Evolutionary conservation across 768 basidiomycete genomes (phyloP), one percentile per base, ranked within the genome.

Genomic region (Rubroboletus satanas): DNA sequence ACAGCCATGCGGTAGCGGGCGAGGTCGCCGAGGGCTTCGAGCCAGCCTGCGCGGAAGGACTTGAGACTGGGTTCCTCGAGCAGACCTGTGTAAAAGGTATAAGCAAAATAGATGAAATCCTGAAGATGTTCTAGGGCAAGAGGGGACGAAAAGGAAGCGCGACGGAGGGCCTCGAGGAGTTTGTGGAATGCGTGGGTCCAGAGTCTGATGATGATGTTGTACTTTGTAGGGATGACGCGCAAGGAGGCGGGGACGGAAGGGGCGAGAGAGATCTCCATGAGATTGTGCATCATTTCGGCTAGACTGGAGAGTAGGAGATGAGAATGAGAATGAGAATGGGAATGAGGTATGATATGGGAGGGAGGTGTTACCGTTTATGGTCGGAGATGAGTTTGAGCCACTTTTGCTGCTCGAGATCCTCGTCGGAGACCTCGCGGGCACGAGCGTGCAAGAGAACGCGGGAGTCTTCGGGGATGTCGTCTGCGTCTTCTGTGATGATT

Each of bases 11-110:
- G 83, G 70, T 98, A 98, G 35, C 95, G 80, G 0, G 97, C 93
- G 31, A 99, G 80, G 71, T 99, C 97, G 23, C 97, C 97, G 15
- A 99, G 84, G 4, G 95, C 93, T 69, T 99, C 97, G 49, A 98
- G 82, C 97, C 97, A 99, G 17, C 87, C 85, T 2, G 82, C 75
- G 55, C 86, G 84, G 76, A 93, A 97, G 7, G 74, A 69, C 2
- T 69, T 72, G 43, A 98, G 79, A 1, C 76, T 78, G 9, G 80
- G 83, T 66, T 97, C 89, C 65, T 98, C 96, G 47, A 93, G 76
- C 3, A 98, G 80, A 37, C 87, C 84, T 0, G 93, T 88, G 74
- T 98, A 98, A 64, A 95, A 96, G 0, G 85, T 85, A 73, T 98
- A 99, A 0, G 96, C 90, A 60, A 93, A 97, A 63, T 94, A 93